These are phyloP conservation scores for Haematococcus lacustris DNA, from an alignment of 139 green algal species.

Conservation along the genomic window DNA sequence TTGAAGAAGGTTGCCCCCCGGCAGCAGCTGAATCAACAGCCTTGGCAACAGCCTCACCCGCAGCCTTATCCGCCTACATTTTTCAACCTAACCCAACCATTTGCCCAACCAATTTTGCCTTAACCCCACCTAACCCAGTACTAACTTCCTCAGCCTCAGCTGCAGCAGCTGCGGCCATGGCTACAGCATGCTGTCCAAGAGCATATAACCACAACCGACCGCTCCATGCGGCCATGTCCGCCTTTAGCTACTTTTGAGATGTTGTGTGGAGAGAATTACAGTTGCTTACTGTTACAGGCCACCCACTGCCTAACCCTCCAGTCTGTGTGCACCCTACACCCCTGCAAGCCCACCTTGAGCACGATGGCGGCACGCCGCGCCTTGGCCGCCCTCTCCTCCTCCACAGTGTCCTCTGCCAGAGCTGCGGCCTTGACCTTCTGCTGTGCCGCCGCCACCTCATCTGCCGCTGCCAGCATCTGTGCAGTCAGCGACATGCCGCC, in stretches of 20 bases:
- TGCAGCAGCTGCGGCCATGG: background rate
- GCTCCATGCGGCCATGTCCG: background rate
- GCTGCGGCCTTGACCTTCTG: slow-evolving; percentile 9
- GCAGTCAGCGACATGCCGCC: slow-evolving; percentile 4
- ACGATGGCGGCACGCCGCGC: slow-evolving; percentile 14
- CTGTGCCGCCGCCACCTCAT: background rate
- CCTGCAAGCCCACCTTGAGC: slow-evolving; percentile 8
- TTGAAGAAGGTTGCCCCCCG: background rate
- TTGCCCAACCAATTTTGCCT: too few species aligned
- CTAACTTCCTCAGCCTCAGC: too few species aligned
- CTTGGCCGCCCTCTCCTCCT: slow-evolving; percentile 19
- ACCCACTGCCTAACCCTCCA: background rate
- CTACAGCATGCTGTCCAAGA: background rate
- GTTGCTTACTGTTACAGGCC: background rate
- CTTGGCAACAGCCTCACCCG: background rate
- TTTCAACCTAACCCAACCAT: too few species aligned
- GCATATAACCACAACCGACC: background rate
- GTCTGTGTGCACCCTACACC: background rate
- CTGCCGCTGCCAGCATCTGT: slow-evolving; percentile 3
- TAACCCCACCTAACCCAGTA: too few species aligned
- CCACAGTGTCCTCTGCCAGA: slow-evolving; percentile 12
- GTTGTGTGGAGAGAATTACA: background rate
- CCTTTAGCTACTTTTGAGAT: background rate
- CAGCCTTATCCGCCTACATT: background rate
- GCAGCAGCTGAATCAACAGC: background rate